Conservation (phyloP, 2,329 filamentous ascomycete genomes). For the Trichoderma cornu-damae region DNA sequence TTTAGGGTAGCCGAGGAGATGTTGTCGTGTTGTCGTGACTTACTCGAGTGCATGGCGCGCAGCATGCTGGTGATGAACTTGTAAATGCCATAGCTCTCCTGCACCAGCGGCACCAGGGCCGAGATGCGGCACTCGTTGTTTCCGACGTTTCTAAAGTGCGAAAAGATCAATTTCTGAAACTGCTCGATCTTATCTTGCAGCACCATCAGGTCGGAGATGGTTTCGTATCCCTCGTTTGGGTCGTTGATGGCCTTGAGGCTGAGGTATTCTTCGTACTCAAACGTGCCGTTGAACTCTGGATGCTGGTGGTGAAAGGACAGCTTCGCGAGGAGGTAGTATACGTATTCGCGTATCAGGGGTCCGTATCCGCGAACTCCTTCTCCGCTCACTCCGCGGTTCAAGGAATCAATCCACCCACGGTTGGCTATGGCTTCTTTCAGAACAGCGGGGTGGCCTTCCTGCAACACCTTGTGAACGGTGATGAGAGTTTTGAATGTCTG, state of each 20-base stretch:
- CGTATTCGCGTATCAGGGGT: slow-evolving; percentile 92
- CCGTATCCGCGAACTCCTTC: slow-evolving; percentile 88
- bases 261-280: slow-evolving; percentile 99
- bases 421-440: slow-evolving; percentile 86
- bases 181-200: slow-evolving; percentile 97
- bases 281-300: slow-evolving; percentile 96
- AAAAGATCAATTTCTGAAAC: slow-evolving; percentile 98
- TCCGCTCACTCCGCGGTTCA: slow-evolving; percentile 75
- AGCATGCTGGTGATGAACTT: slow-evolving; percentile 99
- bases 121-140: slow-evolving; percentile 98
- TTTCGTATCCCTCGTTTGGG: slow-evolving; percentile 96
- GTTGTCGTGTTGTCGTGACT: too few relatives aligned
- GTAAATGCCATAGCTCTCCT: slow-evolving; percentile 98
- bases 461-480: slow-evolving; percentile 93
- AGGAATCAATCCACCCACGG: slow-evolving; percentile 84
- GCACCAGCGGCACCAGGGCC: slow-evolving; percentile 84
- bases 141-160: slow-evolving; percentile 82
- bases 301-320: slow-evolving; percentile 95
- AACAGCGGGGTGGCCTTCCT: slow-evolving; percentile 87
- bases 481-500: slow-evolving; percentile 99
- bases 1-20: too few relatives aligned
- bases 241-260: slow-evolving; percentile 97
- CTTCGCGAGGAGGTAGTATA: slow-evolving; percentile 91
- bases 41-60: slow-evolving; percentile 92
- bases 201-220: slow-evolving; percentile 92